Conservation (phyloP, 306 rosid genomes). For the Astragalus membranaceus region DNA sequence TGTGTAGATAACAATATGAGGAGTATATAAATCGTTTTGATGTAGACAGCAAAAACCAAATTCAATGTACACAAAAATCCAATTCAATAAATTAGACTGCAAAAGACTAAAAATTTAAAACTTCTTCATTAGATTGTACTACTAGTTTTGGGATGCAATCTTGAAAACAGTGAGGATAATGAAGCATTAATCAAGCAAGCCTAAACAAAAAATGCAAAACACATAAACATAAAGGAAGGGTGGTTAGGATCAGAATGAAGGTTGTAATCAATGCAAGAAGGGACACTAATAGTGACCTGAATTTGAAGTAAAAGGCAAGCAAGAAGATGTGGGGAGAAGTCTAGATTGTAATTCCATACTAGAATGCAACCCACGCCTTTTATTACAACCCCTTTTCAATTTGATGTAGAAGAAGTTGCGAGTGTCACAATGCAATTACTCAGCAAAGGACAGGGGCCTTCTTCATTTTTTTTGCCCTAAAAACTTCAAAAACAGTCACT, state of each 20-base stretch:
- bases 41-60: too few species aligned
- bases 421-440: constrained; percentile 68
- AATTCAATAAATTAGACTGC: too few species aligned
- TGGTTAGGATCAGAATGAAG: constrained; percentile 61
- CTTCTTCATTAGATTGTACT: too few species aligned
- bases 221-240: too few species aligned
- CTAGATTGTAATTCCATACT: constrained; percentile 74
- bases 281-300: constrained; percentile 19
- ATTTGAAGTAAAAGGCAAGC: constrained; percentile 13
- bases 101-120: too few species aligned
- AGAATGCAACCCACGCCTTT: constrained; percentile 97
- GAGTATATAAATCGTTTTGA: too few species aligned
- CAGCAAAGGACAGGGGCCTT: constrained; percentile 68
- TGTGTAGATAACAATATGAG: too few species aligned
- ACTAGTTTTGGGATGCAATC: too few species aligned
- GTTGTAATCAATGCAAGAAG: constrained; percentile 59
- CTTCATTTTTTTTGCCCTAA: constrained; percentile 30
- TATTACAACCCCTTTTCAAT: constrained; percentile 48
- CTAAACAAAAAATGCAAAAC: too few species aligned
- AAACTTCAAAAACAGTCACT: constrained; percentile 27
- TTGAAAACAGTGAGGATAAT: too few species aligned
- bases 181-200: too few species aligned
- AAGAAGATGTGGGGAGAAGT: constrained; percentile 53
- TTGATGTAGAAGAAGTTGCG: constrained; percentile 86
- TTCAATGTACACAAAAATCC: too few species aligned